Conservation (phyloP, 192 early-diverging fungal species). For the Coemansia umbellata region DNA sequence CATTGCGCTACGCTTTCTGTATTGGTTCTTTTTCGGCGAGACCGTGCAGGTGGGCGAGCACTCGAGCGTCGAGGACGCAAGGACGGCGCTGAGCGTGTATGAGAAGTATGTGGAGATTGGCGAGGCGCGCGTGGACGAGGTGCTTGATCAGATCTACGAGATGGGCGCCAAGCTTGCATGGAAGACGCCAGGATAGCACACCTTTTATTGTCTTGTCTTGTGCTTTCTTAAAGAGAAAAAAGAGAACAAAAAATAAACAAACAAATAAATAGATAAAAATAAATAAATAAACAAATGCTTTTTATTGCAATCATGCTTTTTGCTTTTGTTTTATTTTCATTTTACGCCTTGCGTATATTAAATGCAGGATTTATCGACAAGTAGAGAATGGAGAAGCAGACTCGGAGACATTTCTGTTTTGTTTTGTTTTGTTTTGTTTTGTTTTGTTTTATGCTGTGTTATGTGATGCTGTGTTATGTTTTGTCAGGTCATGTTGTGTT, state of each 20-base stretch:
- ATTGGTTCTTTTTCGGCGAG: constrained; percentile 78
- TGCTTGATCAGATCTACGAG: constrained; percentile 66
- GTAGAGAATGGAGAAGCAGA: not conserved
- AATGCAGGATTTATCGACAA: not conserved
- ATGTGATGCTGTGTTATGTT: too few species aligned
- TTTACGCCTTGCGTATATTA: not conserved
- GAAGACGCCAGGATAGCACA: constrained; percentile 18
- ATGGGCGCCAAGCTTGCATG: constrained; percentile 28
- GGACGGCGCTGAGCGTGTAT: constrained; percentile 79
- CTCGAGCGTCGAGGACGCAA: constrained; percentile 91
- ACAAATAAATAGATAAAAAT: too few species aligned
- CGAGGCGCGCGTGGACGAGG: constrained; percentile 55
- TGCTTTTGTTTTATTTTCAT: not conserved
- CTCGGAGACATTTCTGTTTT: not conserved
- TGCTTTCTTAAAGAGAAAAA: not conserved
- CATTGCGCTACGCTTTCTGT: constrained; percentile 85
- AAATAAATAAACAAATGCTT: too few species aligned
- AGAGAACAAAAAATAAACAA: not conserved
- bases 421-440: too few species aligned
- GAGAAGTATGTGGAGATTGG: constrained; percentile 63
- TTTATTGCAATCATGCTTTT: too few species aligned
- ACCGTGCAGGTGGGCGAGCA: constrained; percentile 89
- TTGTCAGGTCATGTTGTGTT: too few species aligned
- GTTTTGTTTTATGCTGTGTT: too few species aligned
- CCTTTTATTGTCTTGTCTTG: not conserved